Percentiles rank a stretch among this genome's conserved stretches.
These are phyloP conservation scores for Zygosaccharomyces bisporus DNA, from an alignment of 805 yeast species.

Conservation along the genomic window DNA sequence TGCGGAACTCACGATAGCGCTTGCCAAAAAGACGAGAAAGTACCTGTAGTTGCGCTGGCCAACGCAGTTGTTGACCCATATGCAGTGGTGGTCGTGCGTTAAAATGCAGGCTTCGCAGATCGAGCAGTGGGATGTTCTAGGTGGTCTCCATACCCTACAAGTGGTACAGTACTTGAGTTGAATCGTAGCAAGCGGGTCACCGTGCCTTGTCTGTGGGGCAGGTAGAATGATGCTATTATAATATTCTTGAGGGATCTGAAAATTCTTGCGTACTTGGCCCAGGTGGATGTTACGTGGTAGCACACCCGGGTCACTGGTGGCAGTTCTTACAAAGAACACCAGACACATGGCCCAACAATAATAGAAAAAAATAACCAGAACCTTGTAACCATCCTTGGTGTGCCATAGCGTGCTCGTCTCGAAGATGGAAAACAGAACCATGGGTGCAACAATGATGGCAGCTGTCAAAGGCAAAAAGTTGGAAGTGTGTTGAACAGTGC, in stretches of 20 bases:
- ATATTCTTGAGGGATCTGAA: conserved; percentile 54
- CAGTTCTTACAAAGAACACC: conserved; percentile 48
- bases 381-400: conserved; percentile 20
- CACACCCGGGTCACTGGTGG: conserved; percentile 66
- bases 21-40: conserved; percentile 50
- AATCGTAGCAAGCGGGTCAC: conserved; percentile 35
- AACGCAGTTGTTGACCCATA: conserved; percentile 69
- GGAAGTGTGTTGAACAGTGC: conserved; percentile 39
- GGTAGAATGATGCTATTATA: conserved; percentile 50
- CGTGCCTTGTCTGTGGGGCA: conserved; percentile 21
- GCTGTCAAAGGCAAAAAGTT: conserved; percentile 42
- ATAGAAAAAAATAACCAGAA: conserved; percentile 47
- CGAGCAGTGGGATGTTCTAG: conserved; percentile 71
- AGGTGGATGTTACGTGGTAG: conserved; percentile 65
- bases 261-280: conserved; percentile 37
- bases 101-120: conserved; percentile 62
- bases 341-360: conserved; percentile 56
- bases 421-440: conserved; percentile 52
- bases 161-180: conserved; percentile 58
- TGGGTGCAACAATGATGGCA: conserved; percentile 40
- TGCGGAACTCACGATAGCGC: conserved; percentile 33
- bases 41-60: conserved; percentile 69
- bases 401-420: conserved; percentile 36
- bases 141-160: conserved; percentile 73
- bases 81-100: conserved; percentile 67